Conservation (phyloP, 2,329 filamentous ascomycete species). For the Penicillium hesseltinei region DNA sequence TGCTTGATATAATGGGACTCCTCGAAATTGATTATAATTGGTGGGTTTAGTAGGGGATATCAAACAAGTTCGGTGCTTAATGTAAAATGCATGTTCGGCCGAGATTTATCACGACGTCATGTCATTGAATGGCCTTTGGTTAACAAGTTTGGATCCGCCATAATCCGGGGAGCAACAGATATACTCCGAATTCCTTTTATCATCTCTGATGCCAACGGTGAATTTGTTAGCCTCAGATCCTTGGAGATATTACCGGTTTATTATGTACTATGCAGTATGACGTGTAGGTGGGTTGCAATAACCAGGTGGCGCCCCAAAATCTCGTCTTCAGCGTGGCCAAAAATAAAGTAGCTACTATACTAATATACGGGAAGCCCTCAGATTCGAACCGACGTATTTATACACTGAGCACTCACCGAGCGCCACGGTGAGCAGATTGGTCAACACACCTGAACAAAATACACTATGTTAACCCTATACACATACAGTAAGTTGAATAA, state of each 20-base stretch:
- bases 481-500: not conserved
- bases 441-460: not conserved
- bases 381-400: not conserved
- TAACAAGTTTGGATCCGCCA: not conserved
- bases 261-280: not conserved
- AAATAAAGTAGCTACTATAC: not conserved
- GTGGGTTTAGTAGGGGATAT: not conserved
- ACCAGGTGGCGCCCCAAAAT: not conserved
- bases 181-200: not conserved
- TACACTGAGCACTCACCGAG: not conserved
- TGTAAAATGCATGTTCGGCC: not conserved
- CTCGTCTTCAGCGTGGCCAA: not conserved
- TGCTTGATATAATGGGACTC: not conserved
- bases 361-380: not conserved
- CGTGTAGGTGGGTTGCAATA: not conserved
- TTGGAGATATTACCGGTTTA: not conserved
- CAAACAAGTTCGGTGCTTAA: not conserved
- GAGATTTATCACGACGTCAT: not conserved
- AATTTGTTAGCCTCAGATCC: not conserved
- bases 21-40: not conserved
- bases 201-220: too few relatives aligned
- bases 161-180: not conserved
- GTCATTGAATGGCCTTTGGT: not conserved
- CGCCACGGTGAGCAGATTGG: not conserved
- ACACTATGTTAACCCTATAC: not conserved